Conservation (phyloP, 345 rosid species). For the Lumnitzera racemosa region DNA sequence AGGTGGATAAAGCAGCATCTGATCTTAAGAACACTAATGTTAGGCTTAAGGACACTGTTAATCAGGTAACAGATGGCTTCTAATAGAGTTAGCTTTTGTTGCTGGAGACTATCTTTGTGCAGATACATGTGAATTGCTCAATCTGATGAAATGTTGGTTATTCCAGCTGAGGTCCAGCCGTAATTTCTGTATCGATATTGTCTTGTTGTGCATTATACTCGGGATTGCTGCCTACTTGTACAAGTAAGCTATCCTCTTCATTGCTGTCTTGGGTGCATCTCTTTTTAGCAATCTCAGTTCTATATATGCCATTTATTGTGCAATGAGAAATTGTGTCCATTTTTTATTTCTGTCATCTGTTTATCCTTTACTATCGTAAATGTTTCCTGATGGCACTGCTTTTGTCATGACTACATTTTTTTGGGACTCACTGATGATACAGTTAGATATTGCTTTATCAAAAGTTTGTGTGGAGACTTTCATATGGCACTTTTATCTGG, state of each 20-base stretch:
- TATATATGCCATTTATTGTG: background rate
- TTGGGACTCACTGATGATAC: too few relatives aligned
- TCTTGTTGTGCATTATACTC: constrained; percentile 74
- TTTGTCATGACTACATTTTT: too few relatives aligned
- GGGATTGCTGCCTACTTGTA: constrained; percentile 98
- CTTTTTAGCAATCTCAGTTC: background rate
- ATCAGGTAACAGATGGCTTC: constrained; percentile 49
- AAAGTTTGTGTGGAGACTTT: too few relatives aligned
- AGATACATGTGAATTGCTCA: constrained; percentile 11
- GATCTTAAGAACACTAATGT: constrained; percentile 96
- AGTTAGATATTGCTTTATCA: too few relatives aligned
- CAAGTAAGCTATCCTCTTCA: constrained; percentile 59
- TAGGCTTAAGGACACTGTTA: constrained; percentile 92
- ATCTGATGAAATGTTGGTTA: constrained; percentile 18
- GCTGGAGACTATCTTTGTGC: constrained; percentile 8
- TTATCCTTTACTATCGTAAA: too few relatives aligned
- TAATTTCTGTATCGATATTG: constrained; percentile 93
- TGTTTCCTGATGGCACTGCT: too few relatives aligned
- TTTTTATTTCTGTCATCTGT: too few relatives aligned
- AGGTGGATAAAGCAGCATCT: constrained; percentile 93
- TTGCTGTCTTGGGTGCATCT: background rate
- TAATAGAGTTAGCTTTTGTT: constrained; percentile 4
- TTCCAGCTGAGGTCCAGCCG: constrained; percentile 95
- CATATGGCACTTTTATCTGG: too few relatives aligned
- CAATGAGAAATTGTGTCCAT: too few relatives aligned